Evolutionary conservation across 2,329 filamentous ascomycete genomes (phyloP), one percentile per base, ranked within the genome.

Genomic region (Arthrobotrys megalospora): DNA sequence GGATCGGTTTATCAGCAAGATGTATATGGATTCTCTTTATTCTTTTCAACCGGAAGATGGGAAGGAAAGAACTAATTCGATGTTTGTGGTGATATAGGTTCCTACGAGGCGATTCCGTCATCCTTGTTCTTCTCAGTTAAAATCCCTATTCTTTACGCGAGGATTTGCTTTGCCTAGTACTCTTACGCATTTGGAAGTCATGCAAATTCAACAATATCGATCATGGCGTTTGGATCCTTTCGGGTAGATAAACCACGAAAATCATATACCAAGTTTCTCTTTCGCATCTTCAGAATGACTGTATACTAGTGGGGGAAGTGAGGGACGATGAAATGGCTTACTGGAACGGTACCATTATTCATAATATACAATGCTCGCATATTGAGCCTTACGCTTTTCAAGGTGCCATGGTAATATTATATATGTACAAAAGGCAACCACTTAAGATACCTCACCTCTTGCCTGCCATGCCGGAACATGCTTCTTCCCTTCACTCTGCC

Each of bases 1-100:
- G 90, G 96, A 99, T 85, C 89, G 96, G 48, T 97, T 97, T 85
- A 96, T 98, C 83, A 97, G 93, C 88, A 97, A 97, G 87, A 95
- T 97, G 94, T 94, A 84, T 81, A 90, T 89, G 11, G 80, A 72
- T 50, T 43, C 79, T 52, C 60, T 28, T 36, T 28, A 36, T 16
- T 67, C 58, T 79, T 79, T 10, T 41, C 10, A 14, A 58, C 36
- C n/a, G 12, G 24, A 24, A 43, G 21, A 19, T 66, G 50, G 21
- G 21, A 28, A 24, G 32, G 43, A 7, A 10, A 14, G 24, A n/a
- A 32, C 58, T 64, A 21, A 72, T 16, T 19, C 24, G 24, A 28
- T 28, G 6, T 53, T 12, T 36, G 19, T 24, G 53, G 21, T 55
- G 28, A 2, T 32, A 76, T 81, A 94, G 92, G 89, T 96, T 97